These are phyloP conservation scores for Mortierella polycephala DNA, from an alignment of 371 early-diverging fungal genomes.

Conservation along the genomic window DNA sequence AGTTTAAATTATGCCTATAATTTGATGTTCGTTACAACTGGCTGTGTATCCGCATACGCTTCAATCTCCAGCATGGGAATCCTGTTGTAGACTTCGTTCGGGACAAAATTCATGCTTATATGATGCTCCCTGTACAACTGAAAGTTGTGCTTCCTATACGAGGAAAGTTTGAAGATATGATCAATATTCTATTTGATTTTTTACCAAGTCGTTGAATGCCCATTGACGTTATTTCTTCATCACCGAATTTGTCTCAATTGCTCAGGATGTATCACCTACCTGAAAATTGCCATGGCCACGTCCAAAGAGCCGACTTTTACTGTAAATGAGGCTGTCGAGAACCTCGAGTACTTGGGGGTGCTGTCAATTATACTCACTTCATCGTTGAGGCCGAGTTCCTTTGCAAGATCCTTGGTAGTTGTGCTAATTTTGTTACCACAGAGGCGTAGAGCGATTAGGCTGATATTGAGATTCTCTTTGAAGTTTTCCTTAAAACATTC, in stretches of 20 bases:
- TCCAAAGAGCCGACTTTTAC: conserved; percentile 17
- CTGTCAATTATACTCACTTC: background rate
- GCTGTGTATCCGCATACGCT: background rate
- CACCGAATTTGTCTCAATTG: background rate
- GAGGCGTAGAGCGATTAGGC: background rate
- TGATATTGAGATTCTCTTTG: background rate
- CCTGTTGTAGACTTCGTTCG: conserved; percentile 5
- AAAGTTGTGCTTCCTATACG: conserved; percentile 30
- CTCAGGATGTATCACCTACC: background rate
- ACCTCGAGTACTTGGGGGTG: background rate
- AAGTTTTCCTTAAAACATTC: too few relatives aligned
- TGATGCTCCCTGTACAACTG: background rate
- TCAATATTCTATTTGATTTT: background rate
- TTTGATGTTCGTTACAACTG: background rate
- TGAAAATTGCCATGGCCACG: conserved; percentile 24
- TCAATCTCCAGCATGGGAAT: conserved; percentile 18
- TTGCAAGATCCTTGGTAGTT: background rate
- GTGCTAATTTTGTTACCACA: background rate
- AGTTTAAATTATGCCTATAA: background rate
- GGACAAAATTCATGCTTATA: conserved; percentile 15
- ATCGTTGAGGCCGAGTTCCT: background rate
- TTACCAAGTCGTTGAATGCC: too few relatives aligned
- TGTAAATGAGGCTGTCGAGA: background rate
- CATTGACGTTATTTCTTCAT: too few relatives aligned
- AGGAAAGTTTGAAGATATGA: background rate